Percentiles rank a stretch among this genome's conserved stretches.
phyloP scores from a whole-genome alignment of 2,329 filamentous ascomycete genomes.

The Elsinoe fawcettii region DNA sequence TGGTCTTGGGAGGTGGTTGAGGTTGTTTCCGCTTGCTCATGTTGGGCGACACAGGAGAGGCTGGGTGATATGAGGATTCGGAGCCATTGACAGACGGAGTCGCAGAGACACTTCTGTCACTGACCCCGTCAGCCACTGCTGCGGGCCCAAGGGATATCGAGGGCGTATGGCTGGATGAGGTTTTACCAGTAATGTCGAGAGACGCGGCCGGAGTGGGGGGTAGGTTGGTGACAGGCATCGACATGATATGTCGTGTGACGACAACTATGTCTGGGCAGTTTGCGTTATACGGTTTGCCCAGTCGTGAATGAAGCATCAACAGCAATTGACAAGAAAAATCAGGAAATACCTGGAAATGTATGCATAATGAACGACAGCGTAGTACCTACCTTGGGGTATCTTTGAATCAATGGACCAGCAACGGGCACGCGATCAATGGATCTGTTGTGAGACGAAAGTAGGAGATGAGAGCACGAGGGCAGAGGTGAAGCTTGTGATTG shows the following conservation, averaged over 20 bases:
- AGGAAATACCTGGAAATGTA: background rate
- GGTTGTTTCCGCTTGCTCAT: conserved; percentile 26
- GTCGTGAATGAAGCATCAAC: background rate
- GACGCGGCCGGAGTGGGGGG: conserved; percentile 75
- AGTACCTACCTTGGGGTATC: background rate
- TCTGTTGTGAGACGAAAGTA: background rate
- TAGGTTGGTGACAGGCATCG: conserved; percentile 58
- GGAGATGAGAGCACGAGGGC: conserved; percentile 14
- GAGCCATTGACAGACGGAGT: conserved; percentile 42
- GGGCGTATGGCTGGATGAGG: conserved; percentile 52
- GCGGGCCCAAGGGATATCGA: conserved; percentile 71
- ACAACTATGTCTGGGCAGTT: background rate
- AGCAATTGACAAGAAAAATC: background rate
- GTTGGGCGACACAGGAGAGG: conserved; percentile 38
- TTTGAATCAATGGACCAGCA: background rate
- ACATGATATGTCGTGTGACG: conserved; percentile 10
- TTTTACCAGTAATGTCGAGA: conserved; percentile 66
- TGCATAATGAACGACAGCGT: background rate
- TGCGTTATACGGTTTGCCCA: background rate
- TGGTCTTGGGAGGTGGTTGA: conserved; percentile 23
- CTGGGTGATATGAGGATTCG: conserved; percentile 44
- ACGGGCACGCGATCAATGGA: conserved; percentile 15
- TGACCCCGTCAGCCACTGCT: conserved; percentile 45
- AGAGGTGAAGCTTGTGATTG: conserved; percentile 10
- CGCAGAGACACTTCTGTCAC: conserved; percentile 42